Evolutionary conservation across 2,329 filamentous ascomycete species (phyloP), one percentile per base, ranked within the genome.

Genomic region (Clathrospora elynae): DNA sequence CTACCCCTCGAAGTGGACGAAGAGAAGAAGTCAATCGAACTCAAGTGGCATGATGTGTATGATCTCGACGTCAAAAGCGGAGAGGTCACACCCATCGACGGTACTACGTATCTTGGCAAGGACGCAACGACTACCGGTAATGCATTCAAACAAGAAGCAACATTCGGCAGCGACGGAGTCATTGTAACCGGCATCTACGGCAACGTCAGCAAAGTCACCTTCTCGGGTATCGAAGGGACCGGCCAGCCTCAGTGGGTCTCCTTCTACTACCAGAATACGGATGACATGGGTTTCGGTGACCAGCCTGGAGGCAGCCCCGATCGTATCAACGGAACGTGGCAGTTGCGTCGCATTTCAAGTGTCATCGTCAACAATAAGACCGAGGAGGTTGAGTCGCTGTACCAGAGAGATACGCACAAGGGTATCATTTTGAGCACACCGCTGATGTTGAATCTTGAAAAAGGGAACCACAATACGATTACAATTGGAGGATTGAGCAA

Each of bases 271-370:
- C 78, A 82, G 47, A 81, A 83, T 61, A 82, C 72, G 2, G 80
- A 83, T 35, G 80, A 83, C 44, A 81, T 82, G 78, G 80, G 80
- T 2, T 83, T 80, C 40, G 80, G 80, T 1, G 71, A 73, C 44
- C 71, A 73, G 47, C 67, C 82, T 2, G 77, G 75, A 29, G 82
- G 81, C 5, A 66, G 70, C 0, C 82, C 82, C 0, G 81, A 85
- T 56, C 76, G 82, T 5, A 83, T 85, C 40, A 78, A 78, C 4
- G 81, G 82, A 0, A 66, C 71, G 0, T 85, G 81, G 81, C 78
- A 82, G 47, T 67, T 85, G 5, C 75, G 81, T 4, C 75, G 82
- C 7, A 79, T 84, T 42, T 78, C 77, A 55, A 82, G 81, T 33
- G 81, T 85, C 2, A 69, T 83, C 0, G 78, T 84, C 2, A 85